Evolutionary conservation across 78 protist genomes (phyloP), one percentile per base, ranked within the genome.

Genomic region (Chrysochromulina parva): DNA sequence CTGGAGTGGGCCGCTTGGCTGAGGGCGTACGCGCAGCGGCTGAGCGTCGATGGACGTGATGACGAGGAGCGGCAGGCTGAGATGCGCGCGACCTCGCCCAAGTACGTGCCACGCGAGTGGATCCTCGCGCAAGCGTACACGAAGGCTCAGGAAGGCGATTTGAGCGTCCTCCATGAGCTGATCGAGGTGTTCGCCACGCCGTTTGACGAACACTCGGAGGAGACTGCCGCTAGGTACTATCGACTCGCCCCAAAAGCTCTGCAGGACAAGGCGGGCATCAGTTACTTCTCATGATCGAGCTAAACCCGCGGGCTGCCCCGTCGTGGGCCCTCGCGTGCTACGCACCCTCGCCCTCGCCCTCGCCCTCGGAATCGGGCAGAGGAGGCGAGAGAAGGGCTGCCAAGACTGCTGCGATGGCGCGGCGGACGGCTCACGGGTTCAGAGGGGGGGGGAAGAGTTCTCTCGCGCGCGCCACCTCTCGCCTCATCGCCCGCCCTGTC

Each of bases 81-180:
- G 80, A 80, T 90, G 92, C 50, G 60, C 13, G 22, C 22, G 47
- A 81, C 55, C 88, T 60, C 59, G 80, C 92, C 92, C 52, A 90
- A 80, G 91, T 74, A 48, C 86, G 86, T 89, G 88, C 87, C 92
- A 55, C 92, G 92, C 59, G 92, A 89, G 92, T 89, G 92, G 92
- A 89, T 89, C 88, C 73, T 89, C 62, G 92, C 71, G 50, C 57
- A 17, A 14, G 92, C 88, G 65, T 74, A 78, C 76, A 0, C 11
- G 6, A 58, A 47, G 67, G 86, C 88, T 1, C 14, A n/a, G 67
- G 58, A 38, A 22, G 91, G 85, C 54, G 91, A 88, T 74, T 38
- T 38, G 71, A 16, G 28, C 66, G 55, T 19, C 50, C 38, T 88
- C 48, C 7, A 58, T 58, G 59, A 74, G 5, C 28, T 17, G 55